These are phyloP conservation scores for Colletotrichum paranaense DNA, from an alignment of 2,329 filamentous ascomycete genomes.

Conservation along the genomic window DNA sequence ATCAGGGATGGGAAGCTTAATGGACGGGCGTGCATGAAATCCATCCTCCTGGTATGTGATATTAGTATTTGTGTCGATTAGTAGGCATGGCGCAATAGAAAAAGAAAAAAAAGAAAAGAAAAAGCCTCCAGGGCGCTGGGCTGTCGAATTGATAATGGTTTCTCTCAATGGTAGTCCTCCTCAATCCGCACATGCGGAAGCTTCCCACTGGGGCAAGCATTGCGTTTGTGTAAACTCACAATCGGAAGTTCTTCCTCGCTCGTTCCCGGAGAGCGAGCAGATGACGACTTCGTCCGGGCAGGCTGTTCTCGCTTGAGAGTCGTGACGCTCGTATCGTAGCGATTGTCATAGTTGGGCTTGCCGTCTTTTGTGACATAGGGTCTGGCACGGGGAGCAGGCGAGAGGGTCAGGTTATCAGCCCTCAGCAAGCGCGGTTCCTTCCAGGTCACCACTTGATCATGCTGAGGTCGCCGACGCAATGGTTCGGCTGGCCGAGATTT, in stretches of 20 bases:
- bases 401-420: conserved; percentile 12
- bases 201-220: background rate
- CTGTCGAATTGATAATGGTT: background rate
- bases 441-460: background rate
- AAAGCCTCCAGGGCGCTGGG: conserved; percentile 18
- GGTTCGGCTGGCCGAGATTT: background rate
- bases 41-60: conserved; percentile 77
- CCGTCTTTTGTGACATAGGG: conserved; percentile 25
- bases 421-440: conserved; percentile 26
- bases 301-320: conserved; percentile 11
- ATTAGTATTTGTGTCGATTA: background rate
- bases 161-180: background rate
- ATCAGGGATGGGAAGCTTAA: conserved; percentile 89
- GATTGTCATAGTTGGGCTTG: conserved; percentile 13
- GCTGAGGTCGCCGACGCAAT: background rate
- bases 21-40: conserved; percentile 85
- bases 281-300: background rate
- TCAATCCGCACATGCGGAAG: background rate
- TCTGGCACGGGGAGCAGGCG: background rate
- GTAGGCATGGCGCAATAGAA: background rate
- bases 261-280: background rate
- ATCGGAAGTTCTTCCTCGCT: background rate
- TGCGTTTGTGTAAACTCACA: background rate
- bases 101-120: background rate
- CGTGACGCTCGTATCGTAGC: background rate